phyloP scores from a whole-genome alignment of 2,329 filamentous ascomycete genomes.

The Annulohypoxylon truncatum region DNA sequence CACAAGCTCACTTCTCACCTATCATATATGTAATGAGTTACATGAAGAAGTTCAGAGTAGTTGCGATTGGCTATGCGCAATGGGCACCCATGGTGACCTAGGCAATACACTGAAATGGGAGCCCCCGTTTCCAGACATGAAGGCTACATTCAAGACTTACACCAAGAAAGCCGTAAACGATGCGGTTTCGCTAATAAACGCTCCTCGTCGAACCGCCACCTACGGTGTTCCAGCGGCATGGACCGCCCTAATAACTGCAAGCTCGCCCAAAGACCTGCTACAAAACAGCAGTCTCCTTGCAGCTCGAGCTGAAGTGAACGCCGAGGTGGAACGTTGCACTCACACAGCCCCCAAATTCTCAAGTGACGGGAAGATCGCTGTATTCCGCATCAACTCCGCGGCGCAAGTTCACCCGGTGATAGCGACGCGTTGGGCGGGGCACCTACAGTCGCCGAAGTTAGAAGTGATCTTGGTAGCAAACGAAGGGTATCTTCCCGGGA shows the following conservation, averaged over 20 bases:
- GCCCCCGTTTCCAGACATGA: slow-evolving; percentile 75
- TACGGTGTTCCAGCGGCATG: slow-evolving; percentile 72
- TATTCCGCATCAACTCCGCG: slow-evolving; percentile 69
- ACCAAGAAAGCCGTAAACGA: slow-evolving; percentile 72
- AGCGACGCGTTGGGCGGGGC: slow-evolving; percentile 73
- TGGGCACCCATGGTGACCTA: slow-evolving; percentile 75
- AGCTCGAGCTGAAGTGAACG: slow-evolving; percentile 68
- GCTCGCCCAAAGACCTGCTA: slow-evolving; percentile 63
- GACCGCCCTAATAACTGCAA: slow-evolving; percentile 65
- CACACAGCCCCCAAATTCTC: slow-evolving; percentile 73
- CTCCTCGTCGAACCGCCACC: slow-evolving; percentile 69
- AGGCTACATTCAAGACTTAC: slow-evolving; percentile 66
- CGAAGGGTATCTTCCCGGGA: slow-evolving; percentile 70
- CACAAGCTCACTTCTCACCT: slow-evolving; percentile 72
- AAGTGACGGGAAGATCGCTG: slow-evolving; percentile 69
- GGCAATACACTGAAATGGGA: slow-evolving; percentile 74
- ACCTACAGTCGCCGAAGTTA: slow-evolving; percentile 67
- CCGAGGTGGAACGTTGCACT: slow-evolving; percentile 70
- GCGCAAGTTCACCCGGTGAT: slow-evolving; percentile 76
- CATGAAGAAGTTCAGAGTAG: slow-evolving; percentile 60
- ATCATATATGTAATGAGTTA: slow-evolving; percentile 69
- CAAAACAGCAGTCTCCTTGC: slow-evolving; percentile 60
- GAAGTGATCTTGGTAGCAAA: slow-evolving; percentile 76
- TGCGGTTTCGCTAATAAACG: slow-evolving; percentile 73
- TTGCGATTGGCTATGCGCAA: slow-evolving; percentile 71